Percentiles rank a stretch among this genome's conserved stretches.
Evolutionary conservation across 2,329 filamentous ascomycete genomes (phyloP).

Genomic region (Talaromyces sp.): DNA sequence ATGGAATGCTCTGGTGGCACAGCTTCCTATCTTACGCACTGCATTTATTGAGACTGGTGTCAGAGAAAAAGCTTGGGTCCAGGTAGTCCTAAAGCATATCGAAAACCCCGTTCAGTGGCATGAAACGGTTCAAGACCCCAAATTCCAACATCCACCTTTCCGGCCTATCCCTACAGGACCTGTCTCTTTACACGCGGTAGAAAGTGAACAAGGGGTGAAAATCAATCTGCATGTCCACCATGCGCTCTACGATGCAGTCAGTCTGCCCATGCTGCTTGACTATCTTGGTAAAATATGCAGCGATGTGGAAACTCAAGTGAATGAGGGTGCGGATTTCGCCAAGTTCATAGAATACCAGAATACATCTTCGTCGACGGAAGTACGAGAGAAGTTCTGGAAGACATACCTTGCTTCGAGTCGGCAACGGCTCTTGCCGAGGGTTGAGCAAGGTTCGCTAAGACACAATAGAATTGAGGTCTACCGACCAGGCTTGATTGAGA

Average conservation of each 20-base stretch:
- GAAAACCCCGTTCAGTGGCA: constrained; percentile 34
- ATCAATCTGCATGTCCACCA: constrained; percentile 68
- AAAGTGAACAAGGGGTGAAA: constrained; percentile 30
- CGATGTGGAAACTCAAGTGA: constrained; percentile 16
- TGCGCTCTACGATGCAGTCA: constrained; percentile 82
- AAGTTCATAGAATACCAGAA: constrained; percentile 41
- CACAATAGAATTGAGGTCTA: constrained; percentile 33
- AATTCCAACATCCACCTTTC: constrained; percentile 17
- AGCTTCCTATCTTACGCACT: constrained; percentile 66
- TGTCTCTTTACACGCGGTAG: constrained; percentile 36
- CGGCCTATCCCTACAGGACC: constrained; percentile 23
- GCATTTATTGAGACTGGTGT: constrained; percentile 55
- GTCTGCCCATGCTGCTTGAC: constrained; percentile 61
- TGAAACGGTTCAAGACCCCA: constrained; percentile 19
- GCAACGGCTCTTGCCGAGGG: neutral
- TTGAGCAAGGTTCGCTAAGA: neutral
- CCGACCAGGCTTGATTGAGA: constrained; percentile 45
- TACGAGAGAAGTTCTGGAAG: constrained; percentile 45
- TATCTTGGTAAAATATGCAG: constrained; percentile 48
- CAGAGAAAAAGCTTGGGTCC: constrained; percentile 54
- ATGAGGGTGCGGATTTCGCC: constrained; percentile 33
- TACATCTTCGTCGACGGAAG: constrained; percentile 24
- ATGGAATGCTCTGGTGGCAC: constrained; percentile 58
- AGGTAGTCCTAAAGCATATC: constrained; percentile 53
- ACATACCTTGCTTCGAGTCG: constrained; percentile 32